phyloP scores from a whole-genome alignment of 1,139 yeast genomes.

The Candida mesenterica region DNA sequence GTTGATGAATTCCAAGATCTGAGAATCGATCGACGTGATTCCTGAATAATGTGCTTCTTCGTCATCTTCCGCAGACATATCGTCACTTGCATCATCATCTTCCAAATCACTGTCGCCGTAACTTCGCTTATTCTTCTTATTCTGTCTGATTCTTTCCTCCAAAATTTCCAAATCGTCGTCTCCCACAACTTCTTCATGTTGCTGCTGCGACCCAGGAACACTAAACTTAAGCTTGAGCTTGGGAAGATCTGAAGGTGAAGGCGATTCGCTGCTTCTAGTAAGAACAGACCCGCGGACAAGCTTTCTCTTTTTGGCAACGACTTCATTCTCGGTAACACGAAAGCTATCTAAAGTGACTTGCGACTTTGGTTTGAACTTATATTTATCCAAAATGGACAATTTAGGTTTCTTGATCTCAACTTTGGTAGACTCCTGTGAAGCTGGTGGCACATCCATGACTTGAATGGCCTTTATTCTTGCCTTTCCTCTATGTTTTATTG shows the following conservation, averaged over 20 bases:
- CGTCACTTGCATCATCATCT: conserved; percentile 43
- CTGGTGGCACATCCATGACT: conserved; percentile 21
- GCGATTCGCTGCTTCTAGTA: not conserved
- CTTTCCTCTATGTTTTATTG: conserved; percentile 37
- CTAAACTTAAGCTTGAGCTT: too few relatives aligned
- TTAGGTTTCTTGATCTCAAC: conserved; percentile 55
- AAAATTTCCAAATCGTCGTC: conserved; percentile 39
- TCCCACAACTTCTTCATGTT: not conserved
- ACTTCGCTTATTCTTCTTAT: conserved; percentile 20
- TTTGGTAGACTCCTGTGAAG: conserved; percentile 47
- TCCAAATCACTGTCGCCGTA: conserved; percentile 37
- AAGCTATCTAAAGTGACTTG: conserved; percentile 24
- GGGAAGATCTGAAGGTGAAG: conserved; percentile 1
- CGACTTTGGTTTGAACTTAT: conserved; percentile 32
- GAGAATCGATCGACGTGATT: conserved; percentile 55
- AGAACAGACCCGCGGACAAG: conserved; percentile 31
- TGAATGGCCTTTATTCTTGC: conserved; percentile 26
- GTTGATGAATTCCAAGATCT: conserved; percentile 75
- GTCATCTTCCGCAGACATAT: conserved; percentile 37
- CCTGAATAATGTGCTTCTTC: conserved; percentile 36
- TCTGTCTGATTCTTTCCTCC: conserved; percentile 39
- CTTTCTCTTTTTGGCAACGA: conserved; percentile 32
- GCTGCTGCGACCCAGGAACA: not conserved
- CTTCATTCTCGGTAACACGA: conserved; percentile 16
- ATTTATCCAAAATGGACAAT: conserved; percentile 54